A percentile compares a stretch with the other conserved stretches of the same genome.
Conservation (phyloP, 2,329 filamentous ascomycete species). For the Cladobotryum protrusum region DNA sequence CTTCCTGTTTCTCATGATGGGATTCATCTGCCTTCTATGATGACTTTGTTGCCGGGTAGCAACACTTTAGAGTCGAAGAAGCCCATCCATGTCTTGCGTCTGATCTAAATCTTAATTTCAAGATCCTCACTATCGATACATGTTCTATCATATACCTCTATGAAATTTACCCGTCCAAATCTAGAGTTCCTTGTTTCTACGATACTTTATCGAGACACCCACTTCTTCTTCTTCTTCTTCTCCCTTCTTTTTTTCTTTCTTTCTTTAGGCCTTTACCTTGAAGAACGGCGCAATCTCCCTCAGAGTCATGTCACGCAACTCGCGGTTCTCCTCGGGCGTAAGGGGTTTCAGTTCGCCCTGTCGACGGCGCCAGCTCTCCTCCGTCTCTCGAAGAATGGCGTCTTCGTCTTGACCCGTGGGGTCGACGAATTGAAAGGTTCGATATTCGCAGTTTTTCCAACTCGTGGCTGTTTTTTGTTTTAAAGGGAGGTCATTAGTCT, state of each 20-base stretch:
- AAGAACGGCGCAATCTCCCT: constrained; percentile 12
- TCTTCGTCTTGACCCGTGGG: constrained; percentile 42
- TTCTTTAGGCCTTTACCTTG: constrained; percentile 5
- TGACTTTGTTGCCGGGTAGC: too few relatives aligned
- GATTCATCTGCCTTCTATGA: too few relatives aligned
- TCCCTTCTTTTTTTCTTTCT: background rate
- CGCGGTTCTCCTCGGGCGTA: constrained; percentile 40
- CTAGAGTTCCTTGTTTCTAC: too few relatives aligned
- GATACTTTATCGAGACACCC: too few relatives aligned
- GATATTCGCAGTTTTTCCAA: constrained; percentile 68
- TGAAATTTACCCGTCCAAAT: too few relatives aligned
- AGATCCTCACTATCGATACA: too few relatives aligned
- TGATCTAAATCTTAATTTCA: too few relatives aligned
- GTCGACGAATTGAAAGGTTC: constrained; percentile 59
- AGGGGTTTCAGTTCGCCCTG: constrained; percentile 34
- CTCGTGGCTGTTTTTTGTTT: constrained; percentile 55
- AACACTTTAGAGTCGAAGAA: too few relatives aligned
- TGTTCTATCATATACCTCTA: too few relatives aligned
- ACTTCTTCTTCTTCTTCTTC: background rate
- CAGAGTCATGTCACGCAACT: constrained; percentile 31
- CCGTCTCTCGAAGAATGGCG: constrained; percentile 43
- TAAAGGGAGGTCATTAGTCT: background rate
- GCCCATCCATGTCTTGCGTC: too few relatives aligned
- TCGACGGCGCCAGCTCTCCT: constrained; percentile 41
- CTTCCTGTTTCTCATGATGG: too few relatives aligned